A percentile compares a stretch with the other conserved stretches of the same genome.
These are phyloP conservation scores for Erigeron canadensis DNA, from an alignment of 129 eudicot genomes.

Conservation along the genomic window DNA sequence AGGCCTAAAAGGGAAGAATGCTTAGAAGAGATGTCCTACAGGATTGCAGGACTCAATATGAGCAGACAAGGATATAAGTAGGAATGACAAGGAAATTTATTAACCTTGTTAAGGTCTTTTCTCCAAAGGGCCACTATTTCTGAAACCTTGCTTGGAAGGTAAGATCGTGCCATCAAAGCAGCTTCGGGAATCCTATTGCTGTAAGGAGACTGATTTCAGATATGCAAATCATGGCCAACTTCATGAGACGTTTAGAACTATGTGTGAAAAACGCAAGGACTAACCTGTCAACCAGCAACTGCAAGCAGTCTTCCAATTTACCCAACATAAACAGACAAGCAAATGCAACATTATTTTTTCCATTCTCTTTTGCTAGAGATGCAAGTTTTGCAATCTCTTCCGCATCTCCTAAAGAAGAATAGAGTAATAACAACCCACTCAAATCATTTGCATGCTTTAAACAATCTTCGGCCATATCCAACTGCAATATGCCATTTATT, in stretches of 20 bases:
- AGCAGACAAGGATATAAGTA: not conserved
- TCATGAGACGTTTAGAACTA: constrained; percentile 16
- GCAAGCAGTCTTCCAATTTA: constrained; percentile 92
- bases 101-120: constrained; percentile 88
- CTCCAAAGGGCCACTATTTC: constrained; percentile 95
- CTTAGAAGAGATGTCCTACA: not conserved
- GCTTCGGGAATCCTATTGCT: constrained; percentile 99
- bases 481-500: constrained; percentile 42
- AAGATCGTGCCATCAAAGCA: constrained; percentile 97
- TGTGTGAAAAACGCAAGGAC: constrained; percentile 9
- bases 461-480: constrained; percentile 95
- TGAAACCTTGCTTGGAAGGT: constrained; percentile 98
- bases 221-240: constrained; percentile 13
- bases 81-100: not conserved
- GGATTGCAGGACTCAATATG: not conserved
- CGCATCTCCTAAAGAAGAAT: constrained; percentile 92
- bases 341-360: constrained; percentile 94
- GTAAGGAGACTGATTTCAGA: constrained; percentile 32
- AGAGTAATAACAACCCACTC: constrained; percentile 91
- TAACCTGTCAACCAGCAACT: constrained; percentile 90
- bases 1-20: not conserved
- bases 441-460: constrained; percentile 87
- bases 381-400: constrained; percentile 83
- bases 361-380: constrained; percentile 74
- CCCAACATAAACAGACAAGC: constrained; percentile 94